Conservation (phyloP, 352 stramenopile genomes). For the Globisporangium cystogenes region DNA sequence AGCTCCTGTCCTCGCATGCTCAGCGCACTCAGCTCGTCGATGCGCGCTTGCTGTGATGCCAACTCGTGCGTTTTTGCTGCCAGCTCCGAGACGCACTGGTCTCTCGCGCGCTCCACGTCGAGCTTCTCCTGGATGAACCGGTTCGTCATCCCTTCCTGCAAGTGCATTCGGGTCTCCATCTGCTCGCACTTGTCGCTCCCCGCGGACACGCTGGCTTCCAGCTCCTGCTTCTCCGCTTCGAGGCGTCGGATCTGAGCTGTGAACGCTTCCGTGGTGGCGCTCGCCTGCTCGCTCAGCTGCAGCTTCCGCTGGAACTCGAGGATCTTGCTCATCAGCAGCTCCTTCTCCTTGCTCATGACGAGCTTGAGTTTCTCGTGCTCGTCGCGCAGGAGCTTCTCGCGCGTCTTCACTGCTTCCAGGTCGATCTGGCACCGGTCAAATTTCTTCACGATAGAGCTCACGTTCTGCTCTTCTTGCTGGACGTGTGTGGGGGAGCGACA, state of each 20-base stretch:
- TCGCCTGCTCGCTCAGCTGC: constrained; percentile 22
- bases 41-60: background rate
- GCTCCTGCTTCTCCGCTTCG: constrained; percentile 21
- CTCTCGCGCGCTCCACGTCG: background rate
- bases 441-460: constrained; percentile 34
- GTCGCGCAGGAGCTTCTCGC: constrained; percentile 49
- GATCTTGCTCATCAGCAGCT: constrained; percentile 50
- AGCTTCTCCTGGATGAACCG: constrained; percentile 24
- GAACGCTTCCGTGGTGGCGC: constrained; percentile 25
- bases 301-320: constrained; percentile 48
- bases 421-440: constrained; percentile 45
- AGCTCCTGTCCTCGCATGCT: constrained; percentile 5
- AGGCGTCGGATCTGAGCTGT: constrained; percentile 25
- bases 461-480: constrained; percentile 45
- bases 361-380: constrained; percentile 37
- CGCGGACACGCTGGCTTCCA: constrained; percentile 9
- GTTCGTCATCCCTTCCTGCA: constrained; percentile 43
- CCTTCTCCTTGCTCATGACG: constrained; percentile 39
- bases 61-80: constrained; percentile 1
- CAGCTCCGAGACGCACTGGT: constrained; percentile 3
- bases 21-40: constrained; percentile 3
- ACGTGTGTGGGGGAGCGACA: background rate
- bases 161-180: constrained; percentile 21
- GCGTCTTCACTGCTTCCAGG: constrained; percentile 34
- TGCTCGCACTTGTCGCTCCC: constrained; percentile 12